Percentiles rank a stretch among this genome's conserved stretches.
Conservation (phyloP, 2,329 filamentous ascomycete genomes). For the Seiridium cupressi region DNA sequence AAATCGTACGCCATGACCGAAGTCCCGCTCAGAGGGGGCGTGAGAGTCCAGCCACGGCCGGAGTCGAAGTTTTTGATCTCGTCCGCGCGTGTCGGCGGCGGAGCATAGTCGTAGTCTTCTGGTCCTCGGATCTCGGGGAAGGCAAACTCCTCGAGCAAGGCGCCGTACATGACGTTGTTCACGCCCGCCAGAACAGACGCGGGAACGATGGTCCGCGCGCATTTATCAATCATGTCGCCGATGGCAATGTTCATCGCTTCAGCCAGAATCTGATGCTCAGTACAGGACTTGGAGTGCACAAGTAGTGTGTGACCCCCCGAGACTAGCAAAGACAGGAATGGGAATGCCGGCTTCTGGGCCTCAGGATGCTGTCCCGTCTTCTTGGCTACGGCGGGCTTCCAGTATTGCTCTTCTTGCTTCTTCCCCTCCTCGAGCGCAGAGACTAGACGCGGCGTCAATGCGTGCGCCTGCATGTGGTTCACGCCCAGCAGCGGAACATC, state of each 20-base stretch:
- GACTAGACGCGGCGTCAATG: conserved; percentile 80
- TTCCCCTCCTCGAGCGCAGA: conserved; percentile 49
- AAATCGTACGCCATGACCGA: conserved; percentile 70
- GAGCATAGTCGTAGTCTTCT: conserved; percentile 51
- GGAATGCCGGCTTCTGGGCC: conserved; percentile 57
- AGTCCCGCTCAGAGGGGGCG: conserved; percentile 61
- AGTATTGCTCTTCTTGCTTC: conserved; percentile 5
- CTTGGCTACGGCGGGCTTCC: too few relatives aligned
- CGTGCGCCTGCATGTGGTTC: conserved; percentile 97
- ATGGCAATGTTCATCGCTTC: conserved; percentile 78
- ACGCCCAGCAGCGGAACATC: conserved; percentile 79
- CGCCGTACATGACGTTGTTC: conserved; percentile 75
- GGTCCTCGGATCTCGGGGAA: conserved; percentile 48
- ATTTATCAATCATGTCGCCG: conserved; percentile 87
- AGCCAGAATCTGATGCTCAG: conserved; percentile 71
- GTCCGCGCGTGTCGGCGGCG: conserved; percentile 56
- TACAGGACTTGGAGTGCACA: conserved; percentile 68
- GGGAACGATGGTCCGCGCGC: conserved; percentile 75
- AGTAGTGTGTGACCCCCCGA: conserved; percentile 92
- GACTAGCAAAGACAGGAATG: conserved; percentile 84
- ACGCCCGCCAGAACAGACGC: conserved; percentile 48
- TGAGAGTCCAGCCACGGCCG: conserved; percentile 60
- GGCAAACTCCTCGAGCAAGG: conserved; percentile 75
- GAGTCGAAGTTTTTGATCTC: conserved; percentile 48
- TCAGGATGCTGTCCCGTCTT: not conserved